Evolutionary conservation across 2,329 filamentous ascomycete species (phyloP).

Genomic region (Claviceps sp.): DNA sequence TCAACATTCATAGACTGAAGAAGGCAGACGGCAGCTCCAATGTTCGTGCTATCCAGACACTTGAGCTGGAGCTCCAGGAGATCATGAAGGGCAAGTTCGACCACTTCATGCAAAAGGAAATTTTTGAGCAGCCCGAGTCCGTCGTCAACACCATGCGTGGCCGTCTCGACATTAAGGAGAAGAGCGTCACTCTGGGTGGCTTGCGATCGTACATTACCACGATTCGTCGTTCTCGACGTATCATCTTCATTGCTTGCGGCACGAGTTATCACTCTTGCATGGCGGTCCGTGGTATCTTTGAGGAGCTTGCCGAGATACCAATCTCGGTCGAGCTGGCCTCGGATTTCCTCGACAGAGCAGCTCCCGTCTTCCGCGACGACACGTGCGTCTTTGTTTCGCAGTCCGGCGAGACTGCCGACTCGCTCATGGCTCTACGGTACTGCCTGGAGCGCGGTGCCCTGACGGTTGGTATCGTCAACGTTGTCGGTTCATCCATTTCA

Average conservation of each 20-base stretch:
- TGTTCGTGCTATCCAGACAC: slow-evolving; percentile 93
- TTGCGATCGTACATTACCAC: slow-evolving; percentile 92
- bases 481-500: slow-evolving; percentile 96
- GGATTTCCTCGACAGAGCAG: slow-evolving; percentile 93
- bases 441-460: slow-evolving; percentile 94
- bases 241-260: slow-evolving; percentile 98
- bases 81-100: slow-evolving; percentile 99
- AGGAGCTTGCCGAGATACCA: slow-evolving; percentile 95
- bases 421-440: slow-evolving; percentile 91
- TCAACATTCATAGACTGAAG: slow-evolving; percentile 96
- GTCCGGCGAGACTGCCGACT: slow-evolving; percentile 96
- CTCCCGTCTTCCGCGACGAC: slow-evolving; percentile 97
- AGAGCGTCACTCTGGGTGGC: slow-evolving; percentile 89
- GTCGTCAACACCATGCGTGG: slow-evolving; percentile 99
- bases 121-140: slow-evolving; percentile 98
- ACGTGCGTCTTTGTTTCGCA: slow-evolving; percentile 98
- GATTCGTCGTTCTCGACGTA: slow-evolving; percentile 88
- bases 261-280: slow-evolving; percentile 99
- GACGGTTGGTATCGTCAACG: slow-evolving; percentile 97
- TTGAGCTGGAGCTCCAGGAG: slow-evolving; percentile 97
- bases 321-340: slow-evolving; percentile 95
- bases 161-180: slow-evolving; percentile 85
- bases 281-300: slow-evolving; percentile 95
- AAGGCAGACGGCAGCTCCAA: slow-evolving; percentile 96
- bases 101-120: slow-evolving; percentile 99